Evolutionary conservation across 2,329 filamentous ascomycete species (phyloP), one percentile per base, ranked within the genome.

Genomic region (Zymoseptoria tritici): DNA sequence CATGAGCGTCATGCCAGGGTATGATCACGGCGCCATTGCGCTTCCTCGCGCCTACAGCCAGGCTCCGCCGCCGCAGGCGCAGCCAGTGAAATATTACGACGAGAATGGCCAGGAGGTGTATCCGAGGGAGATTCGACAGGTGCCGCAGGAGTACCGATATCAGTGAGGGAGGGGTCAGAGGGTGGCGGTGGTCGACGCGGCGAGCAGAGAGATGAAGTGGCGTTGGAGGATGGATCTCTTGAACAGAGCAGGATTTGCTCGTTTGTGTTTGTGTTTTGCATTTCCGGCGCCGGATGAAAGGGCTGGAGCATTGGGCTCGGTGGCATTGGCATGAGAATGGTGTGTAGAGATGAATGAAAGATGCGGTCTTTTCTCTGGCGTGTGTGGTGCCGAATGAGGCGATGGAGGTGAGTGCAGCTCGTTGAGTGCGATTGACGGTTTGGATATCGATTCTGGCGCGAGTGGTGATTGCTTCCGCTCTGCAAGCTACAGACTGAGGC

Each of bases 1-100:
- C 11, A 71, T 77, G 54, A 79, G 77, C 60, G 73, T 78, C 36
- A 70, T 75, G 59, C 77, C 70, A 36, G 68, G 66, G 2, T 59
- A 64, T 16, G 71, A 72, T 29, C 65, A 68, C 53, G 57, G 36
- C 36, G 57, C 20, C 53, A 52, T 57, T 52, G 26, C 58, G 26
- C 16, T 55, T 49, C 19, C 53, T 50, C 58, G 60, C n/a, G 58
- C 62, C 9, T 60, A 60, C 58, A 60, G 57, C 42, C 61, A 61
- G 52, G 66, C 64, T 16, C 62, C 62, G 29, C 58, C 57, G 53
- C 60, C 60, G n/a, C 54, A 61, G 54, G 57, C 59, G 26, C 67
- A 64, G 52, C 57, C 60, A 49, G 68, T 71, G 52, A 60, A 75
- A 21, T 79, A 78, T 66, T 70, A 77, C 21, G 77, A 79, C 58